A percentile compares a stretch with the other conserved stretches of the same genome.
These are phyloP conservation scores for Macrolepiota albuminosa DNA, from an alignment of 768 basidiomycete species.

Conservation along the genomic window DNA sequence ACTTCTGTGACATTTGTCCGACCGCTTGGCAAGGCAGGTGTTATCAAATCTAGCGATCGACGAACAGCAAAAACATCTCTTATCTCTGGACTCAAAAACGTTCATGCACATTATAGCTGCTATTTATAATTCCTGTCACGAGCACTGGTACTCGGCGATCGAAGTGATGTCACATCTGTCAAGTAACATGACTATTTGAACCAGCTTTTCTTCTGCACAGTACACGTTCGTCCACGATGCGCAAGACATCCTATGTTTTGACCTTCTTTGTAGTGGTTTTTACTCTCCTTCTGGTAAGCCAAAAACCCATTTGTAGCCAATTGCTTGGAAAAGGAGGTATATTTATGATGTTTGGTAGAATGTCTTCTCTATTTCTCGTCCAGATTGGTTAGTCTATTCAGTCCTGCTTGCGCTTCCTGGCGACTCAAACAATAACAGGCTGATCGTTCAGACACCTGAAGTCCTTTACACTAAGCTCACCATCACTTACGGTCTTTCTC, in stretches of 20 bases:
- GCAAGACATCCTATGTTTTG: constrained; percentile 65
- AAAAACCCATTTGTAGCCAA: not conserved
- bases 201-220: not conserved
- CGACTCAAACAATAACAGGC: constrained; percentile 27
- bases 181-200: not conserved
- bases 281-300: constrained; percentile 48
- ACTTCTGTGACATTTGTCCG: not conserved
- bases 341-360: constrained; percentile 35
- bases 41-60: not conserved
- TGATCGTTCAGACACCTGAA: constrained; percentile 39
- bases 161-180: constrained; percentile 1
- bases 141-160: not conserved
- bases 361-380: constrained; percentile 46
- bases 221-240: constrained; percentile 35
- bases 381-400: constrained; percentile 51
- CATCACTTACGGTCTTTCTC: constrained; percentile 52
- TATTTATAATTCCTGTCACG: not conserved
- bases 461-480: constrained; percentile 42
- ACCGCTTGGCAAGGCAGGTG: not conserved
- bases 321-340: not conserved
- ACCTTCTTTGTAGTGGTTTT: constrained; percentile 54
- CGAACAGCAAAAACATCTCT: constrained; percentile 4
- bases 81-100: not conserved
- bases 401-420: not conserved
- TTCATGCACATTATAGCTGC: not conserved